A percentile compares a stretch with the other conserved stretches of the same genome.
These are phyloP conservation scores for Gnomoniopsis smithogilvyi DNA, from an alignment of 2,329 filamentous ascomycete genomes.

Conservation along the genomic window DNA sequence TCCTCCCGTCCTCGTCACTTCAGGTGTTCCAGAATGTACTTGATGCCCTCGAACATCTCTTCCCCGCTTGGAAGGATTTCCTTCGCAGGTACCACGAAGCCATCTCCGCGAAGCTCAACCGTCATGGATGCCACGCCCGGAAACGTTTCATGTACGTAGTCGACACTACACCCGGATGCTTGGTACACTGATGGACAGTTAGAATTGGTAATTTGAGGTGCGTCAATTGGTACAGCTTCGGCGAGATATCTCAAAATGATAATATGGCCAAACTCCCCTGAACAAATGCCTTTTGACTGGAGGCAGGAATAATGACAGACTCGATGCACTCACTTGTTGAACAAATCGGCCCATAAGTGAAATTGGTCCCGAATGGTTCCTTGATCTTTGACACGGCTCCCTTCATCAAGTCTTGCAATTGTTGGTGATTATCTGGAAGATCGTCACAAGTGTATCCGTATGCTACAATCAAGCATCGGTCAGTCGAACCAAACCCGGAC, in stretches of 20 bases:
- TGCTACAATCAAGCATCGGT: constrained; percentile 21
- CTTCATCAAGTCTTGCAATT: constrained; percentile 46
- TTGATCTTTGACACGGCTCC: constrained; percentile 49
- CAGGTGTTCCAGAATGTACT: constrained; percentile 54
- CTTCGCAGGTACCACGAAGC: constrained; percentile 39
- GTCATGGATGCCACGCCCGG: constrained; percentile 39
- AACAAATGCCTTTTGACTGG: background rate
- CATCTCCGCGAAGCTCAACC: constrained; percentile 36
- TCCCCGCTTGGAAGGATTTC: constrained; percentile 42
- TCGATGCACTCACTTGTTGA: constrained; percentile 17
- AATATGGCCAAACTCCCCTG: background rate
- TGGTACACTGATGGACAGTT: constrained; percentile 51
- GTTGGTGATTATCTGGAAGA: constrained; percentile 41
- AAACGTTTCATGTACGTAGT: constrained; percentile 42
- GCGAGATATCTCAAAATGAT: background rate
- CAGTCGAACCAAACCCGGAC: background rate
- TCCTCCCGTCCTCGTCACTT: constrained; percentile 22
- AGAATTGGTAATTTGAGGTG: background rate
- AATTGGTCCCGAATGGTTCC: constrained; percentile 35
- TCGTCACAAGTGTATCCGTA: constrained; percentile 59
- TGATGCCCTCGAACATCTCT: constrained; percentile 46
- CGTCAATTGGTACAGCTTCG: background rate
- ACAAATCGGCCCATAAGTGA: constrained; percentile 52
- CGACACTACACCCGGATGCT: constrained; percentile 43
- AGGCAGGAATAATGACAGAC: background rate